Evolutionary conservation across 2,329 filamentous ascomycete genomes (phyloP).

Genomic region (Fusarium decemcellulare): DNA sequence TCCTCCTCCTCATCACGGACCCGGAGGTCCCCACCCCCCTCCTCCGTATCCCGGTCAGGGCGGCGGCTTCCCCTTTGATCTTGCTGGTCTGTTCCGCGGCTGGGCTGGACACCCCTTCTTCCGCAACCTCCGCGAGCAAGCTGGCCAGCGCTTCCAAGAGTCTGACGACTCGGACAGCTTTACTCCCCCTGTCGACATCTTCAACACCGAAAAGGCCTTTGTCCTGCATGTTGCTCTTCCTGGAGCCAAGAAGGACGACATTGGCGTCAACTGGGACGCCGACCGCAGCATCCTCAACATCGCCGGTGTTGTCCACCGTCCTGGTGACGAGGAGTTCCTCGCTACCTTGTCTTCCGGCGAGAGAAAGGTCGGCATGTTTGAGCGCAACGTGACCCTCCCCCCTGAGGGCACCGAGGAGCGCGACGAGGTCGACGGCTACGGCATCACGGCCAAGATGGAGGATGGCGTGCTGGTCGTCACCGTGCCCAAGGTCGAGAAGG

Average conservation of each 20-base stretch:
- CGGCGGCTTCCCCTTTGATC: conserved; percentile 51
- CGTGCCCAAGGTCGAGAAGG: conserved; percentile 80
- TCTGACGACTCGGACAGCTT: conserved; percentile 56
- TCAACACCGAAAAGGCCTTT: conserved; percentile 76
- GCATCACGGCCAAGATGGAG: conserved; percentile 82
- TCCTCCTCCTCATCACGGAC: conserved; percentile 37
- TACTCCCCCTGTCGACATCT: conserved; percentile 80
- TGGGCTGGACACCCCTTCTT: conserved; percentile 60
- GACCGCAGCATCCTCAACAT: conserved; percentile 77
- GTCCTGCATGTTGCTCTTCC: conserved; percentile 83
- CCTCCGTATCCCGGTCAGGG: conserved; percentile 30
- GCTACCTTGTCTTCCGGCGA: conserved; percentile 74
- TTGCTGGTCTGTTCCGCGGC: conserved; percentile 56
- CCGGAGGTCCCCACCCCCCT: conserved; percentile 33
- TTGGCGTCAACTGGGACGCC: conserved; percentile 82
- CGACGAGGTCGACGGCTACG: conserved; percentile 75
- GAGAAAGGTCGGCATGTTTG: conserved; percentile 81
- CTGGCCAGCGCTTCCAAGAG: conserved; percentile 44
- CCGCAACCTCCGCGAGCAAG: conserved; percentile 57
- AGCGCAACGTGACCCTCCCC: conserved; percentile 76
- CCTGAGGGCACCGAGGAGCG: conserved; percentile 58
- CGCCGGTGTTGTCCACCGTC: conserved; percentile 80
- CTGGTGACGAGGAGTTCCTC: conserved; percentile 78
- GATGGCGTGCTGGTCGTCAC: conserved; percentile 83
- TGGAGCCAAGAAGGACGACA: conserved; percentile 83